Conservation (phyloP, 495 filamentous ascomycete species). For the Penicillium roqueforti region DNA sequence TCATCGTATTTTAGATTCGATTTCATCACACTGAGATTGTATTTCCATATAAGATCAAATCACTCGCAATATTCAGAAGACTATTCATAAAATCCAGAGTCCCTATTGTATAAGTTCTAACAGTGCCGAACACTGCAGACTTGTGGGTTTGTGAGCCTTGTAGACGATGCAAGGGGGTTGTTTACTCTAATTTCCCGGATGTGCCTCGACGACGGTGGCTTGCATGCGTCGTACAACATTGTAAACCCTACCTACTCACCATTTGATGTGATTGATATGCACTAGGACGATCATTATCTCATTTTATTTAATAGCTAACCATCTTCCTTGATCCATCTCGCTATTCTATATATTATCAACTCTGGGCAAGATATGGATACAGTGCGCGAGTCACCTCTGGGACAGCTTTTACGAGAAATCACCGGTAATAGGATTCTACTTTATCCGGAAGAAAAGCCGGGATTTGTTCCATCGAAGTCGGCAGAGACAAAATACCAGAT, state of each 20-base stretch:
- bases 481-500: background rate
- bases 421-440: background rate
- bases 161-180: too few species aligned
- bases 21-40: too few species aligned
- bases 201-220: too few species aligned
- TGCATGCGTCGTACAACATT: background rate
- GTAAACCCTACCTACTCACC: background rate
- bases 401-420: background rate
- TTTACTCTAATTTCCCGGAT: too few species aligned
- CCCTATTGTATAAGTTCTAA: too few species aligned
- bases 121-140: too few species aligned
- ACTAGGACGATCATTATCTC: background rate
- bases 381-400: background rate
- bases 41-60: too few species aligned
- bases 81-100: too few species aligned
- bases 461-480: background rate
- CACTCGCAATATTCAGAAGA: too few species aligned
- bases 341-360: background rate
- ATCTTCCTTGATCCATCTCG: background rate
- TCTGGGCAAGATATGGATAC: background rate
- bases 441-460: background rate
- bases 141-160: too few species aligned
- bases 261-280: background rate
- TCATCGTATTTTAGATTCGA: too few species aligned
- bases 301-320: background rate